These are phyloP conservation scores for Pleurotus cornucopiae DNA, from an alignment of 768 basidiomycete genomes.

Conservation along the genomic window DNA sequence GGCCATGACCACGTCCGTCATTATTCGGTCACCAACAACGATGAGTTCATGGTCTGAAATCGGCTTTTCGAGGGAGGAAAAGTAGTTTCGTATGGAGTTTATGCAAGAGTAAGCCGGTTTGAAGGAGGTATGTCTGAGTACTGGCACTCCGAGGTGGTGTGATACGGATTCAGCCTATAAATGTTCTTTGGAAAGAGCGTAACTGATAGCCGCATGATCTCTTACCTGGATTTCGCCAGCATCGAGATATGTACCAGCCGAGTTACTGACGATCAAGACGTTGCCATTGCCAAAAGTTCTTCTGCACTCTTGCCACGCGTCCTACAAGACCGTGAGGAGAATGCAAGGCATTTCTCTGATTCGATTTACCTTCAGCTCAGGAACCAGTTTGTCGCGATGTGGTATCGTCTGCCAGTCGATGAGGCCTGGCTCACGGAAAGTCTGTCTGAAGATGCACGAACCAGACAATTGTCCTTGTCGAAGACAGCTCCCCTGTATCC, in stretches of 20 bases:
- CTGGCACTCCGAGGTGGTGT: constrained; percentile 71
- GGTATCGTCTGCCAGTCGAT: constrained; percentile 64
- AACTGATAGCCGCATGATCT: constrained; percentile 10
- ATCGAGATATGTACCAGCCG: constrained; percentile 80
- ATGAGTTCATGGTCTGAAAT: constrained; percentile 63
- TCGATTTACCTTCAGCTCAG: constrained; percentile 63
- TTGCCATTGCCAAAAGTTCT: constrained; percentile 71
- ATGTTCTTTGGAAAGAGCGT: neutral
- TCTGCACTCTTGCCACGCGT: constrained; percentile 72
- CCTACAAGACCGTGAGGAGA: constrained; percentile 30
- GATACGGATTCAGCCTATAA: constrained; percentile 85
- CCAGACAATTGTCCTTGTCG: constrained; percentile 98
- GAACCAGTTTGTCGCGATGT: constrained; percentile 68
- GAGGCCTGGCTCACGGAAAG: neutral
- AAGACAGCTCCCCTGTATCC: constrained; percentile 91
- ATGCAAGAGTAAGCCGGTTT: constrained; percentile 86
- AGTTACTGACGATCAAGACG: constrained; percentile 91
- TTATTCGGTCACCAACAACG: constrained; percentile 87
- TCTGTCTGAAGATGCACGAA: constrained; percentile 28
- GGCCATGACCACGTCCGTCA: constrained; percentile 88
- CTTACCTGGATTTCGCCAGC: constrained; percentile 76
- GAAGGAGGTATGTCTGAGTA: constrained; percentile 68
- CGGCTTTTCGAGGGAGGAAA: constrained; percentile 54
- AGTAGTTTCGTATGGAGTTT: constrained; percentile 66
- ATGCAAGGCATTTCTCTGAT: neutral